These are phyloP conservation scores for Annulohypoxylon moriforme DNA, from an alignment of 495 filamentous ascomycete species.

Conservation along the genomic window DNA sequence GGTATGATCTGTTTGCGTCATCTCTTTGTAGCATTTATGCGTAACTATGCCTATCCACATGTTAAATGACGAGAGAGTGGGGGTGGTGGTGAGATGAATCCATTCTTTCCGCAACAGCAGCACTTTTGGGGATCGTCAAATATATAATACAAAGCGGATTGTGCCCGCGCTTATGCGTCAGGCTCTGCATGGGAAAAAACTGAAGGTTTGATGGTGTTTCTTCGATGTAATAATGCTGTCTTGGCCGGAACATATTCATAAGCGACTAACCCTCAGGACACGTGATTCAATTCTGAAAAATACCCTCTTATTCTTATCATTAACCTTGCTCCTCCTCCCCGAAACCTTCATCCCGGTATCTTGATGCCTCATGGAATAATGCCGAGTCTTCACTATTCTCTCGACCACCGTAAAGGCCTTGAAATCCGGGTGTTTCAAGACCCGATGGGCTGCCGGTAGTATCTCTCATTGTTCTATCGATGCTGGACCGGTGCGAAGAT, in stretches of 20 bases:
- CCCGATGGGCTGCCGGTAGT: constrained; percentile 47
- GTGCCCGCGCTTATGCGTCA: background rate
- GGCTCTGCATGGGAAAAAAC: constrained; percentile 9
- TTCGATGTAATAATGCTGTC: constrained; percentile 16
- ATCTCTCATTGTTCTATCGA: constrained; percentile 26
- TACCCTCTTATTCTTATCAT: background rate
- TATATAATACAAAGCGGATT: constrained; percentile 19
- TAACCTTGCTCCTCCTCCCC: constrained; percentile 13
- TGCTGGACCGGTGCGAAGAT: constrained; percentile 26
- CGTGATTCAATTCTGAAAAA: background rate
- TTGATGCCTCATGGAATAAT: constrained; percentile 49
- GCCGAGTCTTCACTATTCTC: constrained; percentile 60
- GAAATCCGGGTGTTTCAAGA: constrained; percentile 53
- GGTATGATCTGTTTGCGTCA: constrained; percentile 31
- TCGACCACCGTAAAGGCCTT: constrained; percentile 58
- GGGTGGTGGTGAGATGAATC: constrained; percentile 10
- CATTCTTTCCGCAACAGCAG: constrained; percentile 10
- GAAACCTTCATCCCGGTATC: constrained; percentile 15
- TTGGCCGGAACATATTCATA: constrained; percentile 3
- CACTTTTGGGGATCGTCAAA: background rate
- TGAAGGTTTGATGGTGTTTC: constrained; percentile 12
- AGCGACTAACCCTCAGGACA: constrained; percentile 5
- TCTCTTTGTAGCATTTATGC: constrained; percentile 28
- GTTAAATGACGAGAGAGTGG: constrained; percentile 10
- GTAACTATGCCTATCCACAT: constrained; percentile 1